These are phyloP conservation scores for Ceriops decandra DNA, from an alignment of 345 rosid species.

Conservation along the genomic window DNA sequence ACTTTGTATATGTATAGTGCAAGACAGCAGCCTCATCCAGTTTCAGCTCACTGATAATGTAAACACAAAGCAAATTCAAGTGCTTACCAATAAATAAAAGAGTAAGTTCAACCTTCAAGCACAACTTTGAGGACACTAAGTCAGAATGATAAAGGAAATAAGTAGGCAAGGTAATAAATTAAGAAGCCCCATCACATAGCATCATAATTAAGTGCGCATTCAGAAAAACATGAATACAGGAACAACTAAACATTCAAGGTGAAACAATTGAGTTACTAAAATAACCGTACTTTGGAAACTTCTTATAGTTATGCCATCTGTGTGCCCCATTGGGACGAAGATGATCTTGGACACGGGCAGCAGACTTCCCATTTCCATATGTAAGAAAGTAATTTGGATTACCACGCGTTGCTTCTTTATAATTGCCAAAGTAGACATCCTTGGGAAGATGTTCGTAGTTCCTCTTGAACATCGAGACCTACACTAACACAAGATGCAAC, in stretches of 20 bases:
- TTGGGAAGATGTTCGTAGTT: slow-evolving; percentile 87
- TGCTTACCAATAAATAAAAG: not conserved
- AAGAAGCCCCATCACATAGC: too few species aligned
- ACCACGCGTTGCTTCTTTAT: slow-evolving; percentile 78
- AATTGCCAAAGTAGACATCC: slow-evolving; percentile 81
- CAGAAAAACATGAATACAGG: too few species aligned
- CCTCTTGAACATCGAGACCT: slow-evolving; percentile 97
- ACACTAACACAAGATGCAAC: slow-evolving; percentile 5
- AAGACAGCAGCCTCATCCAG: slow-evolving; percentile 86
- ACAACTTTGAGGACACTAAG: not conserved
- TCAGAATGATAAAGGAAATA: not conserved
- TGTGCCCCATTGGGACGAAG: slow-evolving; percentile 99
- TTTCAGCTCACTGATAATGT: slow-evolving; percentile 52
- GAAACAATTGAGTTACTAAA: too few species aligned
- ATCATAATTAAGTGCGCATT: too few species aligned
- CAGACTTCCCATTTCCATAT: slow-evolving; percentile 96
- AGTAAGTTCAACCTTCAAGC: not conserved
- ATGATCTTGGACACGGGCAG: slow-evolving; percentile 85
- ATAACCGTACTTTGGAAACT: slow-evolving; percentile 53
- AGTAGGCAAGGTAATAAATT: not conserved
- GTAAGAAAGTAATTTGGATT: slow-evolving; percentile 91
- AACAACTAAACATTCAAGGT: too few species aligned
- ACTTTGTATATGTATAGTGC: slow-evolving; percentile 83
- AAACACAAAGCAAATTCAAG: slow-evolving; percentile 3
- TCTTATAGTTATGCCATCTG: slow-evolving; percentile 95